A percentile compares a stretch with the other conserved stretches of the same genome.
phyloP scores from a whole-genome alignment of 2,329 filamentous ascomycete species.

The Pyrenochaeta sp. region DNA sequence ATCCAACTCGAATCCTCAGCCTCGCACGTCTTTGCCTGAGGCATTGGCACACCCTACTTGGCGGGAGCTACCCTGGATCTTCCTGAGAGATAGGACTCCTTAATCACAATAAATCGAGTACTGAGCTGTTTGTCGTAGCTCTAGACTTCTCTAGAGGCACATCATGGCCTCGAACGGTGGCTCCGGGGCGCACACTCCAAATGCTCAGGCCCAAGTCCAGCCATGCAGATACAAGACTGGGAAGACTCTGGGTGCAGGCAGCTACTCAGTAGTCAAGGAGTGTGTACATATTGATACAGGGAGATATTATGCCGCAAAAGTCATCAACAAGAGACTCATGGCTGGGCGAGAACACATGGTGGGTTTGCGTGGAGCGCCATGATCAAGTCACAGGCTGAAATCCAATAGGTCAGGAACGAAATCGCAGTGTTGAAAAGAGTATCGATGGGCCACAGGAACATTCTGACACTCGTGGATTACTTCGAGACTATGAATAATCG shows the following conservation, averaged over 20 bases:
- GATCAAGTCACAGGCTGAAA: conserved; percentile 13
- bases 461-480: conserved; percentile 96
- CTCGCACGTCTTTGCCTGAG: conserved; percentile 13
- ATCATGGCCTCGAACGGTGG: conserved; percentile 44
- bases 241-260: conserved; percentile 95
- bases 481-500: conserved; percentile 99
- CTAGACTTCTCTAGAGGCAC: neutral
- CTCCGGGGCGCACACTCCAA: conserved; percentile 41
- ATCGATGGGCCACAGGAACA: conserved; percentile 99
- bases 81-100: neutral
- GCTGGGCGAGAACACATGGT: conserved; percentile 98
- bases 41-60: conserved; percentile 11
- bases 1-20: neutral
- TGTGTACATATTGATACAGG: conserved; percentile 98
- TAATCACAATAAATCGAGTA: neutral
- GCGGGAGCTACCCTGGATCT: conserved; percentile 1
- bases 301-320: conserved; percentile 97
- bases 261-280: conserved; percentile 98
- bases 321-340: conserved; percentile 99
- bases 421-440: conserved; percentile 97
- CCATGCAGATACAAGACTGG: conserved; percentile 98
- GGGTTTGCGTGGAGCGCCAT: conserved; percentile 19
- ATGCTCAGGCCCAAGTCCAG: conserved; percentile 71
- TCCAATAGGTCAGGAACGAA: conserved; percentile 86
- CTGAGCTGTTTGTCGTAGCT: neutral